Evolutionary conservation across 805 yeast genomes (phyloP).

Genomic region (Teunomyces atbi): DNA sequence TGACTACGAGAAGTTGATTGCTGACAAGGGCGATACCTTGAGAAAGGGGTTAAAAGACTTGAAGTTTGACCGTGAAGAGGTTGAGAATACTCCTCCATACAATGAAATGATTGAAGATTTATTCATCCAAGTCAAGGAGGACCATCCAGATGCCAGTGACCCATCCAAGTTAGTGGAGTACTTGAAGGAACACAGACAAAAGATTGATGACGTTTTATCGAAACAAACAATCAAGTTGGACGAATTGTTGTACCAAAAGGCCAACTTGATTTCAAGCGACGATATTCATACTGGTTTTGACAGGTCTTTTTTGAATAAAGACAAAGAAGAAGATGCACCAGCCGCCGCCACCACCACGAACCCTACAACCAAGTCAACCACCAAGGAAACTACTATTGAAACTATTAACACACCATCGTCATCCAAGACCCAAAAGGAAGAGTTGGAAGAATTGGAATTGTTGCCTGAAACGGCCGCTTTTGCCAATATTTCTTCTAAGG

Average conservation of each 20-base stretch:
- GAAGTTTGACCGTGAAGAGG: conserved; percentile 33
- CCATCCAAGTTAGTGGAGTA: conserved; percentile 34
- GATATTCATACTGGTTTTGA: conserved; percentile 93
- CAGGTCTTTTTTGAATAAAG: conserved; percentile 72
- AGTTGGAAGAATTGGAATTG: conserved; percentile 50
- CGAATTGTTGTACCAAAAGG: conserved; percentile 67
- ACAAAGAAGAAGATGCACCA: conserved; percentile 23
- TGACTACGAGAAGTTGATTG: conserved; percentile 36
- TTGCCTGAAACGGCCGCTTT: conserved; percentile 66
- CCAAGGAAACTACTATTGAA: conserved; percentile 24
- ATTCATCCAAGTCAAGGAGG: conserved; percentile 70
- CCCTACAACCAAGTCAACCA: conserved; percentile 12
- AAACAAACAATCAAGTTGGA: conserved; percentile 67
- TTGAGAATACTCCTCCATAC: conserved; percentile 57
- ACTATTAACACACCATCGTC: conserved; percentile 20
- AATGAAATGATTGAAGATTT: conserved; percentile 93
- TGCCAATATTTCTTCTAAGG: conserved; percentile 51
- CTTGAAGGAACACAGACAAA: conserved; percentile 61
- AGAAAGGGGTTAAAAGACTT: conserved; percentile 44
- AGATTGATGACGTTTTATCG: conserved; percentile 63
- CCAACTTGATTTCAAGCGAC: conserved; percentile 77
- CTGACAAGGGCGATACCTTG: conserved; percentile 41
- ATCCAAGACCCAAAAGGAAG: conserved; percentile 21
- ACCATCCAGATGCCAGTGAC: conserved; percentile 49
- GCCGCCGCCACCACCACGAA: conserved; percentile 9